phyloP scores from a whole-genome alignment of 129 eudicot genomes.

The Deinandra increscens region DNA sequence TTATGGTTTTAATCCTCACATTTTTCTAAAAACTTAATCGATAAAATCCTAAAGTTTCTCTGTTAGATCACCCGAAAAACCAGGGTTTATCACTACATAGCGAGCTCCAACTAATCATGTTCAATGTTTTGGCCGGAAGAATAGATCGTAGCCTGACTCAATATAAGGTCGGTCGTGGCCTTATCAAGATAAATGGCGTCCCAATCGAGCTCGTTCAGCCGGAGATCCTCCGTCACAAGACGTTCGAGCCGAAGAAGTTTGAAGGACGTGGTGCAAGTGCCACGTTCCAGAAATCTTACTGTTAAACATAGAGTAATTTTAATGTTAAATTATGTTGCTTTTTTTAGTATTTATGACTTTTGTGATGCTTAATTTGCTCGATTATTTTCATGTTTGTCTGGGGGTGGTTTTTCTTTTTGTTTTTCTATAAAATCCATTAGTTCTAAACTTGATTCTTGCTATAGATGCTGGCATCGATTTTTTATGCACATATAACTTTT shows the following conservation, averaged over 20 bases:
- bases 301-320: conserved; percentile 11
- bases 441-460: neutral
- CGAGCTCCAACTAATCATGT: conserved; percentile 13
- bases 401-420: neutral
- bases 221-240: conserved; percentile 15
- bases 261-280: too few relatives aligned
- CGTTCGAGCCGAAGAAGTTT: conserved; percentile 15
- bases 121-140: conserved; percentile 24
- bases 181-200: conserved; percentile 16
- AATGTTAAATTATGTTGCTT: neutral
- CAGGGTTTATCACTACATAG: conserved; percentile 8
- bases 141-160: conserved; percentile 18
- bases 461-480: neutral
- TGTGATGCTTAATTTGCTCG: neutral
- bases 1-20: neutral
- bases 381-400: neutral
- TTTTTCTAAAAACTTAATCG: neutral
- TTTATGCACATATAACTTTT: too few relatives aligned
- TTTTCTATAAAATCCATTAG: neutral
- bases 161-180: conserved; percentile 16
- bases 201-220: conserved; percentile 19
- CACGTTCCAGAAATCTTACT: conserved; percentile 15
- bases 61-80: neutral
- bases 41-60: neutral
- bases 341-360: neutral